Base-by-base conservation (phyloP, 768 basidiomycete genomes). In the Rubroboletus pulcherrimus region DNA sequence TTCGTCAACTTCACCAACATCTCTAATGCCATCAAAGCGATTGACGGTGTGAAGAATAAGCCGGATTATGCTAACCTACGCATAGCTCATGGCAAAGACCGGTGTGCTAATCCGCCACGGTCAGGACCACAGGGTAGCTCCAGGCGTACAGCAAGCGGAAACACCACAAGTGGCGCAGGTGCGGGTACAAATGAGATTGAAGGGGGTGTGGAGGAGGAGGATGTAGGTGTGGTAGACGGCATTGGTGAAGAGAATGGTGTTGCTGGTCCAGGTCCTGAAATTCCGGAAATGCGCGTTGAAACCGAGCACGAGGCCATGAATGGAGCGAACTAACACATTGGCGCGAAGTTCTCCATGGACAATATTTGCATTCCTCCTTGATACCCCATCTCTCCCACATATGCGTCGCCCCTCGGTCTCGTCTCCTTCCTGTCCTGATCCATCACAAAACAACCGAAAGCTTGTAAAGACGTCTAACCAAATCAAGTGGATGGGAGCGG, bases 1-100 rank as follows among this genome's bases (percentile, higher is more conserved):
- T 99, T 94, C 68, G 88, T 93, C 66, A 97, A 96, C 77, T 96
- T 94, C 63, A 96, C 93, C 34, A 94, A 94, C 75, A 85, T 97
- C 62, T 86, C 87, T 49, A 95, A 95, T 67, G 93, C 94, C 12
- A 93, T 94, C 79, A 98, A 98, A 77, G 94, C 96, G n/a, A 95
- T 98, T 65, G 96, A 98, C 54, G 89, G 87, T 8, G 83, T 97
- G 73, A 96, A 96, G 82, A 83, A 79, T 67, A 91, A 93, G 68
- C 83, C 91, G 2, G 95, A 98, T 67, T 98, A 98, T 67, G 78
- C 83, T 17, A 87, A 86, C 70, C 75, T 98, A 61, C 87, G 93
- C 39, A 91, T 99, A 55, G 88, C 93, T 15, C 94, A 95, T 72
- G 94, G 95, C 56, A 98, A 97, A 70, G 94, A 97, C 67, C 83